Percentiles rank a stretch among this genome's conserved stretches.
These are phyloP conservation scores for Tolypocladium ovalisporum DNA, from an alignment of 2,329 filamentous ascomycete species.

Conservation along the genomic window DNA sequence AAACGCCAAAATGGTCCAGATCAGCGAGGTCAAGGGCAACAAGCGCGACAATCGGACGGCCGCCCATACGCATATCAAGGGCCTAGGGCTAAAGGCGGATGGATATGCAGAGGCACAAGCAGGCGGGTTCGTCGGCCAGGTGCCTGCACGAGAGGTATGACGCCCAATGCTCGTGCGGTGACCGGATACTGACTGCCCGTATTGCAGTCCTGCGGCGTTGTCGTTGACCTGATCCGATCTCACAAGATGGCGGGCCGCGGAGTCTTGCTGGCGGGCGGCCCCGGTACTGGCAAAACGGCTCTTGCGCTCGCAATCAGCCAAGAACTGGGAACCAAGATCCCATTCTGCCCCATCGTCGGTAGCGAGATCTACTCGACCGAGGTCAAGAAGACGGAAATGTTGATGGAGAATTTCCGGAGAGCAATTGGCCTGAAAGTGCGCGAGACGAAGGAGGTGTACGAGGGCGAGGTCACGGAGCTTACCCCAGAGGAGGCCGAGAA, in stretches of 20 bases:
- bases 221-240: conserved; percentile 88
- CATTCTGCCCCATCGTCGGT: conserved; percentile 95
- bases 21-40: conserved; percentile 91
- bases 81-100: conserved; percentile 76
- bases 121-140: conserved; percentile 84
- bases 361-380: conserved; percentile 97
- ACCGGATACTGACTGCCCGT: conserved; percentile 8
- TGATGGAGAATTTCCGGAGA: conserved; percentile 98
- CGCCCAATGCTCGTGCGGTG: neutral
- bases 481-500: conserved; percentile 98
- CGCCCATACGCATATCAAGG: conserved; percentile 96
- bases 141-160: conserved; percentile 72
- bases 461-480: conserved; percentile 95
- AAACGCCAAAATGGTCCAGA: conserved; percentile 61
- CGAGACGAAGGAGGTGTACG: conserved; percentile 98
- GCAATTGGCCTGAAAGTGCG: conserved; percentile 95
- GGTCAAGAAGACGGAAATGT: conserved; percentile 97
- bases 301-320: conserved; percentile 92
- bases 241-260: conserved; percentile 98
- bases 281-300: conserved; percentile 94
- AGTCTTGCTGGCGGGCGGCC: conserved; percentile 85
- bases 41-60: conserved; percentile 93
- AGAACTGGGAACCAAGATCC: conserved; percentile 94
- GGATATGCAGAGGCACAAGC: conserved; percentile 72
- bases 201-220: conserved; percentile 78